Base-by-base conservation (phyloP, 352 stramenopile genomes). In the Globisporangium alternatum region DNA sequence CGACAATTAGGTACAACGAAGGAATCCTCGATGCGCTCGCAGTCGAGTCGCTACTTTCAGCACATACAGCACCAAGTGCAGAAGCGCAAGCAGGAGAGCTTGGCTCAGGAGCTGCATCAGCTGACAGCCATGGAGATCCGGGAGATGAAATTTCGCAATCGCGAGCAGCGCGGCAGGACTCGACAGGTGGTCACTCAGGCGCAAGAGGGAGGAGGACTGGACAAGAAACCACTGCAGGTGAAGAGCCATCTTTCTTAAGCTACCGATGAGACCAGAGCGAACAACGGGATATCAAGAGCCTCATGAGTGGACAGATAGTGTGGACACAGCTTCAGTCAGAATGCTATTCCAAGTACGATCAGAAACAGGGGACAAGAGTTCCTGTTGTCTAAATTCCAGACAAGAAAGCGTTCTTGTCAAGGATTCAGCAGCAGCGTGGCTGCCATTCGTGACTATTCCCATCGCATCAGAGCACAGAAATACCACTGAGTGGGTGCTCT, bases 71-170 rank as follows among this genome's bases (percentile, higher is more conserved):
- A 75, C 43, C 60, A 74, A 13, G 6, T 56, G 12, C 74, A 77
- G 30, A 70, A 69, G 49, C 68, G 47, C n/a, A 76, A 81, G 54
- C 74, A 81, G 25, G 53, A 69, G 8, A 66, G 70, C 25, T 55
- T 81, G 49, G 74, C 71, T 0, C 62, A 75, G 15, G 74, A 81
- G 28, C 60, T 81, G 6, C 69, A 65, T 1, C 74, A 81, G 47
- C 33, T 81, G 15, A 62, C 74, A 5, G 63, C 68, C 25, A 56
- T 81, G 65, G 74, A 81, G 35, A 69, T 75, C 17, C 68, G 68
- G 3, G 74, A 81, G 51, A 74, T 81, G 64, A 60, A 67, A 21
- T n/a, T 19, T 1, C 68, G 64, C 8, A 69, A 56, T n/a, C 62
- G 55, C 45, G 62, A 63, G 44, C 54, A 67, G 10, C 25, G 62